Base-by-base conservation (phyloP, 2,329 filamentous ascomycete species). In the Elsinoe ampelina region DNA sequence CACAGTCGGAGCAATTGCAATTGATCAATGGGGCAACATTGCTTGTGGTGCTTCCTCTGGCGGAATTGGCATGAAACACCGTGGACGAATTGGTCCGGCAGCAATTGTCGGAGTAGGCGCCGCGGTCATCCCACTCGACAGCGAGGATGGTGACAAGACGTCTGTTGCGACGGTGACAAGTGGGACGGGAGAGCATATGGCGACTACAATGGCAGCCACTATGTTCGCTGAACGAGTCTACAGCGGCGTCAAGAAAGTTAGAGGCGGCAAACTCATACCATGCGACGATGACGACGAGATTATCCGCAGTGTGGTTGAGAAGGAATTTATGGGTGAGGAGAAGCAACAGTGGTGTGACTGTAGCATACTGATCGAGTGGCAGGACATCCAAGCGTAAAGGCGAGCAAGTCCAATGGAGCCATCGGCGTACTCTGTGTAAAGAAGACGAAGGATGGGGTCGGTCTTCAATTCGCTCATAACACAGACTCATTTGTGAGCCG, bases 1-100 rank as follows among this genome's bases (percentile, higher is more conserved):
- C 73, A 98, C 93, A 11, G 90, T 98, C 58, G 93, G 95, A 43
- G 93, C 91, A 26, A 95, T 98, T 66, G 93, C 90, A 10, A 85
- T 98, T 61, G 93, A 98, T 66, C 80, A 80, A 51, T 81, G 80
- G 63, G 93, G 93, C 13, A 85, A 86, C 58, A 95, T 98, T 67
- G 92, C 95, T 3, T 93, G 92, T 3, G 93, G 87, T 13, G 95
- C 93, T 1, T 98, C 93, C 1, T 98, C 95, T 13, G 93, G 93
- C 5, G 93, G 93, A 1, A 98, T 98, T 68, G 92, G 93, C 26
- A 96, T 98, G 92, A 98, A 98, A 69, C 91, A 95, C 70, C 83
- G 84, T 59, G 95, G 93, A 5, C 86, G 93, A 35, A 81, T 95
- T 61, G 95, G 93, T 0, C 93, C 93, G 32, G 95, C 93, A 34